phyloP scores from a whole-genome alignment of 352 stramenopile genomes.

The Phytopythium ostracodes region DNA sequence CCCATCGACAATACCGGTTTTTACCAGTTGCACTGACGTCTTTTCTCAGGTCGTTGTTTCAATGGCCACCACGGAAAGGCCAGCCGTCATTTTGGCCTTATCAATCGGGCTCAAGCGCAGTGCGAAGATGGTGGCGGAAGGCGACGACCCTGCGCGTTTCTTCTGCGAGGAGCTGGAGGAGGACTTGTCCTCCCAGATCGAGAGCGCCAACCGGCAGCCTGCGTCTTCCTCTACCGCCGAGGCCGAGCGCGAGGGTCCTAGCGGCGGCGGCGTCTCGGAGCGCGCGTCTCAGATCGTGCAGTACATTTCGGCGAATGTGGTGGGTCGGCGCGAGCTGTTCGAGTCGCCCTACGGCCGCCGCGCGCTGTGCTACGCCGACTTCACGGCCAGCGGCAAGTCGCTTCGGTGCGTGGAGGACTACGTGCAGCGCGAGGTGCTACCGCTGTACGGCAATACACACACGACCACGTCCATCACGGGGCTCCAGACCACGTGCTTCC shows the following conservation, averaged over 20 bases:
- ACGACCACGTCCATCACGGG: slow-evolving; percentile 85
- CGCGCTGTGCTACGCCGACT: slow-evolving; percentile 93
- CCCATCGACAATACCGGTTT: neutral
- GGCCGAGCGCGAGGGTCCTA: slow-evolving; percentile 1
- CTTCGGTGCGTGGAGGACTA: slow-evolving; percentile 90
- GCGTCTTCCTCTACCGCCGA: neutral
- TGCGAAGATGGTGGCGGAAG: slow-evolving; percentile 10
- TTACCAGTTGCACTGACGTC: neutral
- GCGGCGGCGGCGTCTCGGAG: neutral
- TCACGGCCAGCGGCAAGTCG: slow-evolving; percentile 90
- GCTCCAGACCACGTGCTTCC: slow-evolving; percentile 91
- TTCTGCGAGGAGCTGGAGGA: slow-evolving; percentile 83
- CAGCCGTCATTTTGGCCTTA: too few relatives aligned
- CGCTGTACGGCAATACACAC: slow-evolving; percentile 97
- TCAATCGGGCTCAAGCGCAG: too few relatives aligned
- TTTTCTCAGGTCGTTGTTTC: neutral
- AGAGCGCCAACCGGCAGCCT: slow-evolving; percentile 12
- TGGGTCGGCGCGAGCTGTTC: slow-evolving; percentile 44
- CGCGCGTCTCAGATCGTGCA: slow-evolving; percentile 22
- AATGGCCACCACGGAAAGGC: neutral
- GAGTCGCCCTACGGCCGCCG: slow-evolving; percentile 63
- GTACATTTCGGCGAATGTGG: slow-evolving; percentile 39
- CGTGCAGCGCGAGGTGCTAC: slow-evolving; percentile 82
- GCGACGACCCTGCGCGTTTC: slow-evolving; percentile 42
- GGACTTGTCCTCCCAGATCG: slow-evolving; percentile 42